Percentiles rank a stretch among this genome's conserved stretches.
These are phyloP conservation scores for Suillus plorans DNA, from an alignment of 768 basidiomycete species.

Conservation along the genomic window DNA sequence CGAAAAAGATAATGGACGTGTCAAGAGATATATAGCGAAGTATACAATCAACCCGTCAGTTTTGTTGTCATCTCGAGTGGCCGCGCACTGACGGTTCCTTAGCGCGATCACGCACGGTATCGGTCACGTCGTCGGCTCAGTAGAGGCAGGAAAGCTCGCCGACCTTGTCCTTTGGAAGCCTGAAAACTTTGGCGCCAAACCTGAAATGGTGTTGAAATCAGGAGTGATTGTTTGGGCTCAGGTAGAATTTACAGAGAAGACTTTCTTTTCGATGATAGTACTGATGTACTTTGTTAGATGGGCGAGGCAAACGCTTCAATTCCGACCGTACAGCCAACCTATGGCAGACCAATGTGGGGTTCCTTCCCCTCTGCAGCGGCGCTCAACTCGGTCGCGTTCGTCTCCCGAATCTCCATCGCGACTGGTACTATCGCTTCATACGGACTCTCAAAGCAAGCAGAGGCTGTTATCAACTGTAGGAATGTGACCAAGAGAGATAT, in stretches of 20 bases:
- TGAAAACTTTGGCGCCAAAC: conserved; percentile 88
- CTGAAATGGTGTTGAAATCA: conserved; percentile 93
- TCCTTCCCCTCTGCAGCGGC: conserved; percentile 74
- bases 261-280: background rate
- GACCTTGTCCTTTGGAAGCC: conserved; percentile 97
- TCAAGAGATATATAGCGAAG: conserved; percentile 94
- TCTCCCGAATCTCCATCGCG: conserved; percentile 69
- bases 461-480: conserved; percentile 77
- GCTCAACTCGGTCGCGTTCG: conserved; percentile 83
- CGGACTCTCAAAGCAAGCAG: conserved; percentile 65
- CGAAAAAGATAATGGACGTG: conserved; percentile 73
- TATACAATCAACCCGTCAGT: conserved; percentile 97
- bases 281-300: conserved; percentile 52
- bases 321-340: conserved; percentile 90
- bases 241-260: conserved; percentile 40
- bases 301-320: conserved; percentile 97
- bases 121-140: conserved; percentile 79
- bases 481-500: conserved; percentile 81
- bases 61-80: background rate
- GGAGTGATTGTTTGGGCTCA: conserved; percentile 92
- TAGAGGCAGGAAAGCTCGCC: conserved; percentile 80
- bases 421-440: conserved; percentile 63
- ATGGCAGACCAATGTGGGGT: conserved; percentile 94
- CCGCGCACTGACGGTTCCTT: conserved; percentile 1
- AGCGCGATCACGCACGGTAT: conserved; percentile 96